Base-by-base conservation (phyloP, 352 stramenopile genomes). In the Elongisporangium undulatum region DNA sequence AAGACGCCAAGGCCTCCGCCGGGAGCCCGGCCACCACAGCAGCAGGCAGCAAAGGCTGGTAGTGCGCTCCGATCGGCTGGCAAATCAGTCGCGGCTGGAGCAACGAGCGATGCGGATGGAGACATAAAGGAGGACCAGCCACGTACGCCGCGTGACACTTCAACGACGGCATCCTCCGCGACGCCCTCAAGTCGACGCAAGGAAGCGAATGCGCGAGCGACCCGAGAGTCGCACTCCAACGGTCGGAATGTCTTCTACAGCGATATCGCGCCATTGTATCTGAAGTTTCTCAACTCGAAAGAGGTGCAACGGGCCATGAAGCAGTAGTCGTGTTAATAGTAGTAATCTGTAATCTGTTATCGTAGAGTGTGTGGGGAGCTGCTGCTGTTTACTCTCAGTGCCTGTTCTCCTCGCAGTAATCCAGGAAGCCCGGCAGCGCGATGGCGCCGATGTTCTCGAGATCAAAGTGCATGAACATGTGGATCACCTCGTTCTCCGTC, bases 391-490 rank as follows among this genome's bases (percentile, higher is more conserved):
- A 4, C 9, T 15, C 29, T 45, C 10, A 45, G 34, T 12, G 34
- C 34, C 17, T 45, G 34, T 45, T 45, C 34, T 45, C 34, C 34
- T 58, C 38, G 48, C 66, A 87, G 50, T 80, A 88, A 20, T 75
- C 55, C 5, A 79, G 13, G 20, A 90, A 72, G 3, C 59, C 34
- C 12, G 53, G 34, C n/a, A 87, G 22, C 8, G 56, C 52, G n/a
- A 92, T 84, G 12, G 75, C 77, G 2, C 80, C 82, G 17, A 92
- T 75, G 62, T 80, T 85, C 52, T 87, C 68, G 5, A 66, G 22
- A 55, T 92, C 83, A 56, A 90, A 90, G 62, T 84, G 69, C 83
- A 92, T 92, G 71, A 92, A 92, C 15, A 79, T 75, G 58, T 90
- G 81, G 62, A 90, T 87, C 34, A 72, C 69, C 29, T 92, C 83